Conservation (phyloP, 2,329 filamentous ascomycete genomes). For the Pseudohalonectria lignicola region DNA sequence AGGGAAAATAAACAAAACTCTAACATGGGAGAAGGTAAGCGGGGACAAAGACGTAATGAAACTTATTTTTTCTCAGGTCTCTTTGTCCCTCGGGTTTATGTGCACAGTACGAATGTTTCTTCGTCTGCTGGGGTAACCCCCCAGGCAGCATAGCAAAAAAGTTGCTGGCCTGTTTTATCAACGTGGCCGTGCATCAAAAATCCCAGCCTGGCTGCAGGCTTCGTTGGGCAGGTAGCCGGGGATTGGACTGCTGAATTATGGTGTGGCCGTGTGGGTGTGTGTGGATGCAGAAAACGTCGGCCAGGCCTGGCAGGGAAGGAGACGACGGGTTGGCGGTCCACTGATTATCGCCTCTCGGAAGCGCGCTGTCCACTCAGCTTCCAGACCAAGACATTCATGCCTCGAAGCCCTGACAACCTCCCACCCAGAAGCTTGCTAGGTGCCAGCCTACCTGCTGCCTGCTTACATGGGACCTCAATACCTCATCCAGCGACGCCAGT, state of each 20-base stretch:
- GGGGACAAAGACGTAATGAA: too few species aligned
- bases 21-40: too few species aligned
- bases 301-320: not conserved
- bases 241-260: not conserved
- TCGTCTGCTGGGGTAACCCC: too few species aligned
- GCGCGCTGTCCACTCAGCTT: conserved; percentile 19
- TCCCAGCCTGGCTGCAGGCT: not conserved
- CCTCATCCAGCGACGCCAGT: too few species aligned
- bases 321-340: too few species aligned
- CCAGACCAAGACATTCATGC: conserved; percentile 36
- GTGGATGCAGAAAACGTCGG: not conserved
- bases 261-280: not conserved
- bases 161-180: too few species aligned
- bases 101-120: too few species aligned
- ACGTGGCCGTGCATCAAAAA: not conserved
- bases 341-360: conserved; percentile 8
- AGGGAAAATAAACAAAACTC: too few species aligned
- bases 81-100: too few species aligned
- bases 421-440: conserved; percentile 5
- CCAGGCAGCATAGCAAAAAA: too few species aligned
- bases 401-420: conserved; percentile 22
- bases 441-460: conserved; percentile 10
- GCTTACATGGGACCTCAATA: conserved; percentile 21
- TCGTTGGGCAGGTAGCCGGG: not conserved
- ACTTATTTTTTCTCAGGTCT: too few species aligned